Evolutionary conservation across 352 stramenopile species (phyloP), one percentile per base, ranked within the genome.

Genomic region (Globisporangium paddicum): DNA sequence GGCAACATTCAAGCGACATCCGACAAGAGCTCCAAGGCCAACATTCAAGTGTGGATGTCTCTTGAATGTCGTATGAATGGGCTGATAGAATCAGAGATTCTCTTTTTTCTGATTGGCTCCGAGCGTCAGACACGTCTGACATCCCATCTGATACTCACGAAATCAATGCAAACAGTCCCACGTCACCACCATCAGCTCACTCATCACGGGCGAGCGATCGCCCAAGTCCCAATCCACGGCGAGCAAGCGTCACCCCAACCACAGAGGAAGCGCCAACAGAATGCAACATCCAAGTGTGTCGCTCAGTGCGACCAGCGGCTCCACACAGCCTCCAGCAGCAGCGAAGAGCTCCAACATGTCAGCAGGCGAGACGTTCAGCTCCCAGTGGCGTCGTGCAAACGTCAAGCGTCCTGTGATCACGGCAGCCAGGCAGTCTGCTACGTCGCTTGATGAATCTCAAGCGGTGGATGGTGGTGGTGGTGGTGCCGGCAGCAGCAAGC

Each of bases 311-410:
- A 13, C 34, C 19, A 56, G 28, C 19, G 19, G 16, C 16, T 14
- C 23, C n/a, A 25, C 37, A 10, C 35, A n/a, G 23, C 18, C 18
- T 7, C 14, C 52, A 42, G 21, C 10, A 18, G 21, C 30, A 19
- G 18, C 48, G 28, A 32, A 55, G 23, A 37, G 21, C 34, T 11
- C 34, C 50, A 34, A 5, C 49, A 21, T 10, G 13, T 57, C 52
- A 11, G 25, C 26, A 7, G n/a, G 34, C 52, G 40, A 48, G 45
- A 13, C 25, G 13, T 59, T 50, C 52, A 59, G 52, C 38, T n/a
- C 40, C n/a, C 52, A 51, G 38, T 59, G 52, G 52, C 52, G 52
- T 1, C 52, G 52, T 26, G 52, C 38, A 8, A 47, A 28, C 18
- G 26, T 40, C 25, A 59, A 59, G 52, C 40, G 21, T 25, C 23